Conservation (phyloP, 169 alveolate genomes). For the Plasmodium gaboni region DNA sequence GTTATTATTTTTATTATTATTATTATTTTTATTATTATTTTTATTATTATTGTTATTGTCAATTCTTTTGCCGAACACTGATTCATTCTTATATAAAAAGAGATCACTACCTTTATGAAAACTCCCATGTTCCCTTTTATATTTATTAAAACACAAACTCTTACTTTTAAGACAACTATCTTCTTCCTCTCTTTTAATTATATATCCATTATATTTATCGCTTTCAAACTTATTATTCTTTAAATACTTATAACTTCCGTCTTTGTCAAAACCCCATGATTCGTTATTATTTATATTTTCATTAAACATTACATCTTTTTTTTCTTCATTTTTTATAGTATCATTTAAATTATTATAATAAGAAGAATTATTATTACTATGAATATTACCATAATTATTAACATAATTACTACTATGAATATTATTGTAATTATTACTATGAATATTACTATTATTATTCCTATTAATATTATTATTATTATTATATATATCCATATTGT, state of each 20-base stretch:
- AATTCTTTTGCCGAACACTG: slow-evolving; percentile 3
- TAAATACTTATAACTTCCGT: background rate
- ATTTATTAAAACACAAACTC: background rate
- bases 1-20: background rate
- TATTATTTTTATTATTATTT: background rate
- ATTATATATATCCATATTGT: background rate
- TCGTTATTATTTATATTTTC: too few relatives aligned
- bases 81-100: slow-evolving; percentile 11
- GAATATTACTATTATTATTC: background rate
- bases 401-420: too few relatives aligned
- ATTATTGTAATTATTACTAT: too few relatives aligned
- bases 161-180: slow-evolving; percentile 28
- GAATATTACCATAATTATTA: too few relatives aligned
- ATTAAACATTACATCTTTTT: too few relatives aligned
- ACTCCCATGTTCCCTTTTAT: background rate
- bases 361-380: too few relatives aligned
- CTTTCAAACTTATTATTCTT: slow-evolving; percentile 1
- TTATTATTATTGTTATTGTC: background rate
- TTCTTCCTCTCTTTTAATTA: background rate
- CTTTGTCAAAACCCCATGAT: background rate
- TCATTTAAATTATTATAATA: too few relatives aligned
- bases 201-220: background rate
- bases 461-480: background rate
- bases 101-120: slow-evolving; percentile 6
- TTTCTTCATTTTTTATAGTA: too few relatives aligned